Conservation (phyloP, 2,329 filamentous ascomycete genomes). For the Byssothecium circinans region DNA sequence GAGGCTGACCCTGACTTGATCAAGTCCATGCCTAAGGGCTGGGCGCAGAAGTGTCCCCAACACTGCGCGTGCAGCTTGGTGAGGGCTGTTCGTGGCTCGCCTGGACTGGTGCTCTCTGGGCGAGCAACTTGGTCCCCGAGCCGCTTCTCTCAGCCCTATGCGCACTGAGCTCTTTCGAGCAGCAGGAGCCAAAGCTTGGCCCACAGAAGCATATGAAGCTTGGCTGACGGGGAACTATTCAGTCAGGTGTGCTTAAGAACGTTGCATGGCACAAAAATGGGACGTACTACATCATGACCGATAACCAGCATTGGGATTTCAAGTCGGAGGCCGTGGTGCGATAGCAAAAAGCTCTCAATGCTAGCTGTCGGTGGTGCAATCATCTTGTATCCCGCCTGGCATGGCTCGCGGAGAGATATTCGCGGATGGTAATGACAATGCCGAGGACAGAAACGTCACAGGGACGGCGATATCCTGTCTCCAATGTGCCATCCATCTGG, state of each 20-base stretch:
- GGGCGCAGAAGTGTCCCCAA: too few species aligned
- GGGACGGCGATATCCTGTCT: too few species aligned
- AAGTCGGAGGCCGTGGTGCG: conserved; percentile 14
- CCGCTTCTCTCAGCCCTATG: neutral
- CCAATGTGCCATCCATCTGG: too few species aligned
- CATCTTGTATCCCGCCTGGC: too few species aligned
- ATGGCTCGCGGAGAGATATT: too few species aligned
- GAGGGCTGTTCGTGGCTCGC: conserved; percentile 23
- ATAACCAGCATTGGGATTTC: conserved; percentile 13
- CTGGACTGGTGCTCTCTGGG: conserved; percentile 25
- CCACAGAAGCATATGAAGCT: neutral
- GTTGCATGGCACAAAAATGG: conserved; percentile 26
- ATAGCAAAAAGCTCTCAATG: conserved; percentile 8
- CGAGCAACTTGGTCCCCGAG: conserved; percentile 15
- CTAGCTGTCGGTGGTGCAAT: conserved; percentile 31
- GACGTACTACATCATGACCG: conserved; percentile 21
- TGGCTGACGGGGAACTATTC: conserved; percentile 16
- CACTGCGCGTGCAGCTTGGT: conserved; percentile 31
- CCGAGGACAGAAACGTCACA: too few species aligned
- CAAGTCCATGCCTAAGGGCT: too few species aligned
- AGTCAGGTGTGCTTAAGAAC: conserved; percentile 8
- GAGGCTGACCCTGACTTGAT: too few species aligned
- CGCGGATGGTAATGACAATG: too few species aligned
- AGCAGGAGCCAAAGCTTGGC: too few species aligned
- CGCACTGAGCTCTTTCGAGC: conserved; percentile 9